A percentile compares a stretch with the other conserved stretches of the same genome.
Conservation (phyloP, 352 stramenopile species). For the Phytophthora capsici region DNA sequence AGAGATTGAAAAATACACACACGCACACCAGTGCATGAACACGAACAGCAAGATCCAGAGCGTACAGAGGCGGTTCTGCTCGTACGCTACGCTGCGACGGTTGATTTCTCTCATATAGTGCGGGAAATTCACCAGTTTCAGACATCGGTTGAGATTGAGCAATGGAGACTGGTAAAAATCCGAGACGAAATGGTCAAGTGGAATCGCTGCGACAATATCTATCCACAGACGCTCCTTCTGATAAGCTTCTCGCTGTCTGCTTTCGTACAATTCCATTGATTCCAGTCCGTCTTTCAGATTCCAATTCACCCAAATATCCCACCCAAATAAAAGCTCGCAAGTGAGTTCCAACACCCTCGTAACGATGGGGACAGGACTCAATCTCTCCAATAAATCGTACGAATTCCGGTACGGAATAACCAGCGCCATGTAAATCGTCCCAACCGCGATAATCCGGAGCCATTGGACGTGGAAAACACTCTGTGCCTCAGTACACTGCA, state of each 20-base stretch:
- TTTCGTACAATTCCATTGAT: constrained; percentile 64
- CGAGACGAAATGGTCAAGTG: constrained; percentile 58
- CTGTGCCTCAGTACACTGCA: constrained; percentile 54
- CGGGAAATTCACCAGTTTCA: constrained; percentile 61
- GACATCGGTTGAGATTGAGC: constrained; percentile 52
- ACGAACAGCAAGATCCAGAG: constrained; percentile 53
- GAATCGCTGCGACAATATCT: constrained; percentile 53
- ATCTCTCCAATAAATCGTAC: constrained; percentile 45
- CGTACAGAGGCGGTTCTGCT: constrained; percentile 51
- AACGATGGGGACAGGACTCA: constrained; percentile 20
- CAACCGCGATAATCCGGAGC: constrained; percentile 36
- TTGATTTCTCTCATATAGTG: constrained; percentile 62
- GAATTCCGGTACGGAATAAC: constrained; percentile 50
- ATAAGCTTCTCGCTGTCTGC: constrained; percentile 48
- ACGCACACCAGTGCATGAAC: constrained; percentile 60
- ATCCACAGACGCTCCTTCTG: constrained; percentile 41
- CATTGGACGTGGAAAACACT: constrained; percentile 50
- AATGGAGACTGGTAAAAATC: constrained; percentile 51
- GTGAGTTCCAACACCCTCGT: constrained; percentile 41
- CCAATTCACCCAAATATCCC: constrained; percentile 72
- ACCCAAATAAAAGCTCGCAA: constrained; percentile 56
- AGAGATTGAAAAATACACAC: constrained; percentile 49
- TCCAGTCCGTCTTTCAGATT: constrained; percentile 51
- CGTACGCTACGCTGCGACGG: constrained; percentile 58
- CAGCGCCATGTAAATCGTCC: constrained; percentile 53